Conservation (phyloP, 2,329 filamentous ascomycete species). For the Fusarium nodosum region DNA sequence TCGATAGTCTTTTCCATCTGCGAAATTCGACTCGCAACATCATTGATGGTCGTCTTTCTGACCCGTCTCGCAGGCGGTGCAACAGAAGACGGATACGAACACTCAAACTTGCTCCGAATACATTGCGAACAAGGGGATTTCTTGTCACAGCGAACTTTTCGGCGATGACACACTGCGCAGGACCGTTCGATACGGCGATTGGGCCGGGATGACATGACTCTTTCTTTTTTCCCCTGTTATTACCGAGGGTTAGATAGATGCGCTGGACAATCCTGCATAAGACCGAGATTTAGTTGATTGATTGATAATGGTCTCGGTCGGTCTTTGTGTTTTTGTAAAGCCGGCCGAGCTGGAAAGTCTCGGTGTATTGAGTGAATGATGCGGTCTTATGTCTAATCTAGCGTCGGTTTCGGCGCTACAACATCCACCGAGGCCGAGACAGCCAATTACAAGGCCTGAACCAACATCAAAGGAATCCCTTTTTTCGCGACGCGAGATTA, state of each 20-base stretch:
- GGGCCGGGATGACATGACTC: constrained; percentile 28
- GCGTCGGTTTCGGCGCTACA: constrained; percentile 3
- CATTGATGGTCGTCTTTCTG: constrained; percentile 51
- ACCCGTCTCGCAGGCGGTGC: constrained; percentile 46
- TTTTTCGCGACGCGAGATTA: constrained; percentile 31
- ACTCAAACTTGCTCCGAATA: constrained; percentile 59
- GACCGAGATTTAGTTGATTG: neutral
- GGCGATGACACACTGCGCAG: constrained; percentile 60
- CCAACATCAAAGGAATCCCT: neutral
- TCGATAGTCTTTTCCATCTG: constrained; percentile 52
- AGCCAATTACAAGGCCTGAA: constrained; percentile 12
- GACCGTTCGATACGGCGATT: constrained; percentile 47
- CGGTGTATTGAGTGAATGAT: constrained; percentile 11
- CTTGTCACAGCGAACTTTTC: constrained; percentile 81
- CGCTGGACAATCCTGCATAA: neutral
- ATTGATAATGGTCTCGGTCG: constrained; percentile 15
- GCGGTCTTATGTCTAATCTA: neutral
- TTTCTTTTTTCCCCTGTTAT: neutral
- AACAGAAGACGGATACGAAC: constrained; percentile 51
- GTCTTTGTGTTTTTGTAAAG: constrained; percentile 1
- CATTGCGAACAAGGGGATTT: constrained; percentile 78
- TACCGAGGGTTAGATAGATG: neutral
- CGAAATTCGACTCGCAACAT: constrained; percentile 55
- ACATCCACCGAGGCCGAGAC: neutral
- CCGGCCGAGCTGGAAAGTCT: constrained; percentile 2